Evolutionary conservation across 2,329 filamentous ascomycete genomes (phyloP).

Genomic region (Fusarium mangiferae): DNA sequence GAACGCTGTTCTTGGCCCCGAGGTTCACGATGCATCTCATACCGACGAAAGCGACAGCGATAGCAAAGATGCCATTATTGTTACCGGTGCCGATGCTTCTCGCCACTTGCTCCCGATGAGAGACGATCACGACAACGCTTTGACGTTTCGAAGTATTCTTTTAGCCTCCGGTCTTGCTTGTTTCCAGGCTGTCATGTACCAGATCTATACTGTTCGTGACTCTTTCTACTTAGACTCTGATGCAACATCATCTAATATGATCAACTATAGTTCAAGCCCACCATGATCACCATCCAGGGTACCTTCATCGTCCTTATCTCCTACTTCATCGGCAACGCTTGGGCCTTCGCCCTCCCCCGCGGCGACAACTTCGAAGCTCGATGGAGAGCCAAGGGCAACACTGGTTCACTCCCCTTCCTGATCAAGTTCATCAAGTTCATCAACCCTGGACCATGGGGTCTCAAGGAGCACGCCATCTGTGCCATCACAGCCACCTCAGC

Average conservation of each 20-base stretch:
- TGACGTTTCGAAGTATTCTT: constrained; percentile 65
- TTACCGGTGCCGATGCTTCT: constrained; percentile 63
- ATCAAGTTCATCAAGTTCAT: constrained; percentile 57
- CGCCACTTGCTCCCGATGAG: constrained; percentile 60
- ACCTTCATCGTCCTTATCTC: constrained; percentile 68
- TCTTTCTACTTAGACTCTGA: rapidly evolving
- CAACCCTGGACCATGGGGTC: constrained; percentile 61
- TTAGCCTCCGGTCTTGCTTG: constrained; percentile 60
- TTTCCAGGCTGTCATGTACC: constrained; percentile 65
- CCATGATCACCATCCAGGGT: constrained; percentile 57
- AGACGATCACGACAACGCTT: constrained; percentile 61
- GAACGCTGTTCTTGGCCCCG: not conserved
- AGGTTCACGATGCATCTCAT: constrained; percentile 2
- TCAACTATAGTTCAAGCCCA: constrained; percentile 61
- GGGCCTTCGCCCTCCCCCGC: constrained; percentile 55
- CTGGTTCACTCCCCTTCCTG: constrained; percentile 54
- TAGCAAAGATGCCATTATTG: constrained; percentile 57
- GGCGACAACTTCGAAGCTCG: constrained; percentile 60
- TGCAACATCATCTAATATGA: not conserved
- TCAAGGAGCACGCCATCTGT: constrained; percentile 67
- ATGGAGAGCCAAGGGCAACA: constrained; percentile 56
- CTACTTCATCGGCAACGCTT: constrained; percentile 62
- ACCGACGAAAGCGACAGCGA: constrained; percentile 49
- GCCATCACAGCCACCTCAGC: constrained; percentile 65
- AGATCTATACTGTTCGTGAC: constrained; percentile 63